These are phyloP conservation scores for Pseudocercospora fijiensis DNA, from an alignment of 2,329 filamentous ascomycete species.

Conservation along the genomic window DNA sequence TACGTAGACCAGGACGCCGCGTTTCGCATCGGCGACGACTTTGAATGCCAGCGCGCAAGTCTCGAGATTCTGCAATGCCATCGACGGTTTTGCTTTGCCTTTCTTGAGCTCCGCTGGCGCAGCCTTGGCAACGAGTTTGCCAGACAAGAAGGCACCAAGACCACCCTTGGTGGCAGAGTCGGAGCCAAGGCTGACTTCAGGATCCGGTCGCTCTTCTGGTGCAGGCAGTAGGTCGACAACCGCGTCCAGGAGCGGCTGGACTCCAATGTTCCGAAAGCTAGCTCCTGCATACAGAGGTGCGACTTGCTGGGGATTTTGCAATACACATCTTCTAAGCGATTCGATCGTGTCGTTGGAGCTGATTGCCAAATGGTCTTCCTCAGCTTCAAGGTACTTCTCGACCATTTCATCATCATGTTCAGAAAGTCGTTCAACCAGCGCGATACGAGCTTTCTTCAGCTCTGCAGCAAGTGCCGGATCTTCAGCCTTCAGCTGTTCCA, in stretches of 20 bases:
- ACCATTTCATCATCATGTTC: slow-evolving; percentile 86
- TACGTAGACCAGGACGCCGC: slow-evolving; percentile 87
- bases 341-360: slow-evolving; percentile 65
- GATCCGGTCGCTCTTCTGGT: slow-evolving; percentile 74
- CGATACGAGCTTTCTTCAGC: slow-evolving; percentile 70
- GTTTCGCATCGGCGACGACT: slow-evolving; percentile 81
- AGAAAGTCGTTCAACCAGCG: slow-evolving; percentile 78
- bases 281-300: slow-evolving; percentile 89
- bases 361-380: slow-evolving; percentile 70
- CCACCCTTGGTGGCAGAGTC: slow-evolving; percentile 51
- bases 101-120: slow-evolving; percentile 28
- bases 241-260: slow-evolving; percentile 86
- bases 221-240: slow-evolving; percentile 84
- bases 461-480: slow-evolving; percentile 60
- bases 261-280: slow-evolving; percentile 90
- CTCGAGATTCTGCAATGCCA: slow-evolving; percentile 61
- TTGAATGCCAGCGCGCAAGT: slow-evolving; percentile 80
- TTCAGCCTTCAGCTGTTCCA: slow-evolving; percentile 54
- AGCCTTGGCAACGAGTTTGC: slow-evolving; percentile 32
- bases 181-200: slow-evolving; percentile 67
- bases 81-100: slow-evolving; percentile 40
- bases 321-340: slow-evolving; percentile 71
- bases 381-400: slow-evolving; percentile 75
- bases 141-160: slow-evolving; percentile 48
- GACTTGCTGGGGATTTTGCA: slow-evolving; percentile 66